Percentiles rank a stretch among this genome's conserved stretches.
Conservation (phyloP, 1,284 basidiomycete species). For the Anthracocystis panici-leucophaei region DNA sequence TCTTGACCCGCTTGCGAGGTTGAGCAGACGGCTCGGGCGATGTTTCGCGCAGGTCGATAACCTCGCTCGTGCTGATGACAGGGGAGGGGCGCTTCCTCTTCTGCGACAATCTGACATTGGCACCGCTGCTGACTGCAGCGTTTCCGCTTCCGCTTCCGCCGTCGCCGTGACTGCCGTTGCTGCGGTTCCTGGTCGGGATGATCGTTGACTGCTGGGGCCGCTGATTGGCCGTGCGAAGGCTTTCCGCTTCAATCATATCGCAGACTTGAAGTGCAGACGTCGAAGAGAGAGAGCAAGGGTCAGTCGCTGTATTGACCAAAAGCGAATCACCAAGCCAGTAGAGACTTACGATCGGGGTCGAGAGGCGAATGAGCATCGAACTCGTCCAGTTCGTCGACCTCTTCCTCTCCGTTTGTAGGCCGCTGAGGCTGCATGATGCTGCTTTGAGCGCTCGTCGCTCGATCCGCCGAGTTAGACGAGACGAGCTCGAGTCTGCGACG, state of each 20-base stretch:
- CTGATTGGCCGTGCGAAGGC: not conserved
- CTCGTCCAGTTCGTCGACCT: constrained; percentile 30
- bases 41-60: constrained; percentile 12
- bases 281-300: not conserved
- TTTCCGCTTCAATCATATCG: constrained; percentile 32
- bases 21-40: constrained; percentile 4
- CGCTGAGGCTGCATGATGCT: not conserved
- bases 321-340: not conserved
- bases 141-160: not conserved
- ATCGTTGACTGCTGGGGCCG: not conserved
- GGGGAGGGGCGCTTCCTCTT: constrained; percentile 6
- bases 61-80: not conserved
- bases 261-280: constrained; percentile 12
- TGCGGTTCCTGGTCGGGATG: not conserved
- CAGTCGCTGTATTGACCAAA: not conserved
- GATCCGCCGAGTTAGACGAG: constrained; percentile 6
- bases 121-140: no score
- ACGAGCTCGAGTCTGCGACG: constrained; percentile 12
- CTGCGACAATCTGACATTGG: not conserved
- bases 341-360: constrained; percentile 17
- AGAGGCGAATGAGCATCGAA: constrained; percentile 12
- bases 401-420: not conserved
- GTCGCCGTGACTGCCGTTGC: not conserved
- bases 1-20: constrained; percentile 8
- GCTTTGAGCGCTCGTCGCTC: not conserved